These are phyloP conservation scores for Henckelia pumila DNA, from an alignment of 257 asterid species.

Conservation along the genomic window DNA sequence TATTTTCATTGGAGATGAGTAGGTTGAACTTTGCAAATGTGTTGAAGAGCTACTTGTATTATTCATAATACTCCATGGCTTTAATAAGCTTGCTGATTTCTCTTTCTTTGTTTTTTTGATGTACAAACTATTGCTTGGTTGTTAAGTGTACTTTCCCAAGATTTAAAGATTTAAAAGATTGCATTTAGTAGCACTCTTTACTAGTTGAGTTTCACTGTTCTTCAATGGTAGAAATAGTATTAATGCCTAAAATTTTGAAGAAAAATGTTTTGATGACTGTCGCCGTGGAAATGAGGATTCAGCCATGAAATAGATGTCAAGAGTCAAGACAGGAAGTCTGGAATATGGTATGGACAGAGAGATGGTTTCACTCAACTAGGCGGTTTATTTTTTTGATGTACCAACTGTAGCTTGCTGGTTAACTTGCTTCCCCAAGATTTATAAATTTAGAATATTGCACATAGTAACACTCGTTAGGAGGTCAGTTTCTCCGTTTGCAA, in stretches of 20 bases:
- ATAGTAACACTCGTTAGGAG: no score
- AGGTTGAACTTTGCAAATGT: conserved; percentile 7
- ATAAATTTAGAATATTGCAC: no score
- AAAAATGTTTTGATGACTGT: neutral
- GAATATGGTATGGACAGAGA: no score
- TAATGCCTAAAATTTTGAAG: neutral
- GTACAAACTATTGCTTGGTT: neutral
- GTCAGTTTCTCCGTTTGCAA: no score
- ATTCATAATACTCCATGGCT: neutral
- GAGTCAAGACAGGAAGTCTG: no score
- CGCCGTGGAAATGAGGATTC: neutral
- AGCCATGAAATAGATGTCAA: neutral
- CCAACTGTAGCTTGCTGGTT: no score
- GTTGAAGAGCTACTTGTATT: no score
- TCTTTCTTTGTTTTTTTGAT: neutral
- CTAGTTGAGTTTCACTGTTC: neutral
- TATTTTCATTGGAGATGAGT: conserved; percentile 11
- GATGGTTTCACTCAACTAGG: no score
- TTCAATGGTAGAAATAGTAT: neutral
- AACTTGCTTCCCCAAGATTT: no score
- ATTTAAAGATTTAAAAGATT: neutral
- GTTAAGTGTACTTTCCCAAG: neutral
- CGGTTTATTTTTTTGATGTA: no score
- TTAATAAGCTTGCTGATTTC: neutral
- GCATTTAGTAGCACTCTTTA: conserved; percentile 3